Percentiles rank a stretch among this genome's conserved stretches.
Conservation (phyloP, 306 rosid species). For the Morella rubra region DNA sequence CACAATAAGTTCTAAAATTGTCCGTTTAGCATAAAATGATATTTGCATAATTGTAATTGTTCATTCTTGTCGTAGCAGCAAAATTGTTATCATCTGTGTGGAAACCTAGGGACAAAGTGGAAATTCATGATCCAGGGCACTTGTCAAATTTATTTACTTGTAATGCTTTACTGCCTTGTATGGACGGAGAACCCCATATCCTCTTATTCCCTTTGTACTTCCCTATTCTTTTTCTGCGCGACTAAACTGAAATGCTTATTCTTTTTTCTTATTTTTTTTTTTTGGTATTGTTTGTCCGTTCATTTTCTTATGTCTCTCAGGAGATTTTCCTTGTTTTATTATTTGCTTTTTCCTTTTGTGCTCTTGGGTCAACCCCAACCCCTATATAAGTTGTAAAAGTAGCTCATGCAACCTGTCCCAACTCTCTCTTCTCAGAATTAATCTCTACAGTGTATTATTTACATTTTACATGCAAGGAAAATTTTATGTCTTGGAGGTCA, state of each 20-base stretch:
- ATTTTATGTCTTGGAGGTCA: no score
- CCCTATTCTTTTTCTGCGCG: background rate
- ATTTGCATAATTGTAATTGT: background rate
- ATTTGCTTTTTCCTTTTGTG: no score
- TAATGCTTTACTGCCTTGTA: background rate
- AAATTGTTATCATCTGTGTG: background rate
- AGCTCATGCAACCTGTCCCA: background rate
- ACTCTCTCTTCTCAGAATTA: background rate
- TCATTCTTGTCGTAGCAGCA: background rate
- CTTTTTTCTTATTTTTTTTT: background rate
- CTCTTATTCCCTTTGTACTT: background rate
- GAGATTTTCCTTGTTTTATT: no score
- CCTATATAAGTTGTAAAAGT: background rate
- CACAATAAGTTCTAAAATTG: background rate
- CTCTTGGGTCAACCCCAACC: no score
- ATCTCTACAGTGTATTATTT: background rate
- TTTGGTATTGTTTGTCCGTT: background rate
- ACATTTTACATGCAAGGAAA: background rate
- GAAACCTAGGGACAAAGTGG: background rate
- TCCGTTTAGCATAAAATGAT: background rate
- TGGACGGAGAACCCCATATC: background rate
- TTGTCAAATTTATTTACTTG: background rate
- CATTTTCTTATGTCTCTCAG: no score
- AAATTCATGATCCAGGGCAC: background rate
- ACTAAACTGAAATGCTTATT: background rate